Percentiles rank a stretch among this genome's conserved stretches.
Conservation (phyloP, 2,329 filamentous ascomycete genomes). For the Coniochaeta prunicola region DNA sequence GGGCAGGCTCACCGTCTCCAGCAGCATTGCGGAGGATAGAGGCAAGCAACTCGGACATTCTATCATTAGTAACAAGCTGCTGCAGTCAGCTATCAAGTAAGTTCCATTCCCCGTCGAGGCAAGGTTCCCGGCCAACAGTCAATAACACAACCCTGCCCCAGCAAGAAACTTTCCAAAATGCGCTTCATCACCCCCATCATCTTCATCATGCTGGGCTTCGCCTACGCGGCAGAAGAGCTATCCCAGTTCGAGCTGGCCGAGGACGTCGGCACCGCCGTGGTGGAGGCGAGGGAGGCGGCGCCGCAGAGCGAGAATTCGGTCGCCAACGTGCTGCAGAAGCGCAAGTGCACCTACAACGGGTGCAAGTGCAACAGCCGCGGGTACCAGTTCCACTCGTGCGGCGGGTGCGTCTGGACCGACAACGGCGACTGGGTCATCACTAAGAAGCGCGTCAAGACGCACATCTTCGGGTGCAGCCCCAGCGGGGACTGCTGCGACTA, state of each 20-base stretch:
- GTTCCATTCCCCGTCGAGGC: no score
- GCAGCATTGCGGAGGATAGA: not conserved
- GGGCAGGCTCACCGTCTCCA: not conserved
- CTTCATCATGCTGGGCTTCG: not conserved
- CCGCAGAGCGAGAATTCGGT: not conserved
- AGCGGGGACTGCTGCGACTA: constrained; percentile 15
- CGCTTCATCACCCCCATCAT: not conserved
- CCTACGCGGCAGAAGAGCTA: not conserved
- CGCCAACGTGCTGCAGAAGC: constrained; percentile 5
- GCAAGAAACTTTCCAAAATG: not conserved
- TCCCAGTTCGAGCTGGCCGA: not conserved
- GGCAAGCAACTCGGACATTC: not conserved
- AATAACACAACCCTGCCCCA: not conserved
- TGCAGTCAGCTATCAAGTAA: not conserved
- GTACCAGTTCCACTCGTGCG: constrained; percentile 15
- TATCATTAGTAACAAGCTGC: not conserved
- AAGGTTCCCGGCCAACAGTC: not conserved
- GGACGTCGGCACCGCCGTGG: not conserved
- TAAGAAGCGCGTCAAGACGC: constrained; percentile 11
- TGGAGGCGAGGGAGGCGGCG: not conserved
- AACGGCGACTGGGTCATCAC: constrained; percentile 10
- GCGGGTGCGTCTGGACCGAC: constrained; percentile 15
- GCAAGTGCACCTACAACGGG: constrained; percentile 14
- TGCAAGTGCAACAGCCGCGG: constrained; percentile 16
- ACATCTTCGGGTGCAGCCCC: constrained; percentile 17